A percentile compares a stretch with the other conserved stretches of the same genome.
Evolutionary conservation across 306 rosid species (phyloP).

Genomic region (Carpinus fangiana): DNA sequence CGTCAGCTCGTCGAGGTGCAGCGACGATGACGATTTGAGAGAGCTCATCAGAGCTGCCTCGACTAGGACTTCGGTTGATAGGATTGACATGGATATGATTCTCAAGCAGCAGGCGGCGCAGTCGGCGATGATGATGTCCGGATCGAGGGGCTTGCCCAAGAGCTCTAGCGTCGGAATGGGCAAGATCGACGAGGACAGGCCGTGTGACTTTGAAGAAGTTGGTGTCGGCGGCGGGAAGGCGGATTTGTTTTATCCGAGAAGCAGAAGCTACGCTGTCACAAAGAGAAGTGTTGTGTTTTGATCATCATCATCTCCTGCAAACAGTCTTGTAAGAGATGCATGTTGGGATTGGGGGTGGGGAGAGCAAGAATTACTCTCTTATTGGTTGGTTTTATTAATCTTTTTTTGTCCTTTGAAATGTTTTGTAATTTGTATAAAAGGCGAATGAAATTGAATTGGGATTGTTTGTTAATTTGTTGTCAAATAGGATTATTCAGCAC

Average conservation of each 20-base stretch:
- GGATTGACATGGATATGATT: constrained; percentile 56
- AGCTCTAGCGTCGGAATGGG: constrained; percentile 73
- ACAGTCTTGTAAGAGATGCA: background rate
- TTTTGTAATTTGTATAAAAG: background rate
- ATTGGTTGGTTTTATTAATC: background rate
- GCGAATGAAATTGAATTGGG: background rate
- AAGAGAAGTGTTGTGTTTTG: constrained; percentile 32
- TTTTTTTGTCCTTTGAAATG: background rate
- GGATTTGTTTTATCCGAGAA: constrained; percentile 50
- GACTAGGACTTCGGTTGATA: constrained; percentile 43
- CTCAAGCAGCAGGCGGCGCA: constrained; percentile 38
- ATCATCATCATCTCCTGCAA: constrained; percentile 10
- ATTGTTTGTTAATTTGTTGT: background rate
- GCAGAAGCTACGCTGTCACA: constrained; percentile 64
- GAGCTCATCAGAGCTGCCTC: constrained; percentile 84
- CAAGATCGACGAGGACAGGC: constrained; percentile 60
- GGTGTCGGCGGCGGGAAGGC: constrained; percentile 4
- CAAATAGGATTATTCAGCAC: background rate
- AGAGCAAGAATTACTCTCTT: background rate
- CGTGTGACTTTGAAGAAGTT: constrained; percentile 43
- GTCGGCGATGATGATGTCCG: constrained; percentile 17
- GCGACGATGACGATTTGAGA: constrained; percentile 44
- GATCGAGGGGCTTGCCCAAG: constrained; percentile 49
- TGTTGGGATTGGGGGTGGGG: background rate
- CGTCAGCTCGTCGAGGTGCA: constrained; percentile 37